A percentile compares a stretch with the other conserved stretches of the same genome.
phyloP scores from a whole-genome alignment of 371 early-diverging fungal species.

The Circinella umbellata region DNA sequence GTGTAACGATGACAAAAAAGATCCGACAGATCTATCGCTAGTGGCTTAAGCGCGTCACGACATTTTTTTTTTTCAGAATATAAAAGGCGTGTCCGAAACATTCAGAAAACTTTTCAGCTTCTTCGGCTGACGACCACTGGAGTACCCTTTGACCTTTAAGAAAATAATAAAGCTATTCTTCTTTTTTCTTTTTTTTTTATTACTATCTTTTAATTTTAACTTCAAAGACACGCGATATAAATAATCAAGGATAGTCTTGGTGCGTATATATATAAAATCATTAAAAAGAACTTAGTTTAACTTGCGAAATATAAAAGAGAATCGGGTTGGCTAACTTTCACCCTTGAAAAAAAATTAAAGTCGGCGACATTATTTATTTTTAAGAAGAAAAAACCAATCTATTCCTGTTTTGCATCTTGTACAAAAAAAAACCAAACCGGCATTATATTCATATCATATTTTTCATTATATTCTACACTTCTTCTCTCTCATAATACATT shows the following conservation, averaged over 20 bases:
- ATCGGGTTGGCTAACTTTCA: slow-evolving; percentile 9
- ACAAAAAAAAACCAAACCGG: neutral
- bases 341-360: slow-evolving; percentile 12
- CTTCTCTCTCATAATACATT: neutral
- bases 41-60: slow-evolving; percentile 11
- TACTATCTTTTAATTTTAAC: neutral
- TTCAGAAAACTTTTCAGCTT: slow-evolving; percentile 40
- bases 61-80: slow-evolving; percentile 9
- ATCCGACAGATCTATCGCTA: too few relatives aligned
- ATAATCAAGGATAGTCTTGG: neutral
- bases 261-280: neutral
- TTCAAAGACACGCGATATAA: too few relatives aligned
- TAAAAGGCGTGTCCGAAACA: slow-evolving; percentile 18
- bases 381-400: neutral
- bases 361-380: neutral
- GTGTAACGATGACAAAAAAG: too few relatives aligned
- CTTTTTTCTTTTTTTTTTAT: slow-evolving; percentile 2
- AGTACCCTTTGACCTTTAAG: slow-evolving; percentile 31
- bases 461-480: neutral
- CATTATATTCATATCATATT: neutral
- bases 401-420: slow-evolving; percentile 2
- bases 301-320: neutral
- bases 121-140: slow-evolving; percentile 51
- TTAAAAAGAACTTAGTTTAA: neutral
- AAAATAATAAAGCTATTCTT: neutral